Percentiles rank a stretch among this genome's conserved stretches.
Evolutionary conservation across 1,139 yeast genomes (phyloP).

Genomic region (Tardiomyces blankii): DNA sequence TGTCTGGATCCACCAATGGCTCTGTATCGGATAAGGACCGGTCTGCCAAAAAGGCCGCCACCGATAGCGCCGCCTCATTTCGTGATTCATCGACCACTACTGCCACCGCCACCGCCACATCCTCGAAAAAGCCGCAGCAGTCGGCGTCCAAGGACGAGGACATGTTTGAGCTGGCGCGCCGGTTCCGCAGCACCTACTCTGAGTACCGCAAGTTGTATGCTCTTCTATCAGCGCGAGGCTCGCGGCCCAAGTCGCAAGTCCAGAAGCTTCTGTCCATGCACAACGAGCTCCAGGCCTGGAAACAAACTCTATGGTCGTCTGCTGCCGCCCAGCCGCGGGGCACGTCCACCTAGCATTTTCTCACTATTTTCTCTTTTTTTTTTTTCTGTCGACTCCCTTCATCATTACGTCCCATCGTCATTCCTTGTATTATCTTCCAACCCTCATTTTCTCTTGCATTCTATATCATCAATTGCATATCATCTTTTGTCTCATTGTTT

Average conservation of each 20-base stretch:
- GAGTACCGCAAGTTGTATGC: constrained; percentile 27
- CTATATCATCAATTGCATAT: not conserved
- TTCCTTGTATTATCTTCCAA: not conserved
- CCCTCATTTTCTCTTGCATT: not conserved
- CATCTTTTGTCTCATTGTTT: not conserved
- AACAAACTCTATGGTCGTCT: constrained; percentile 26
- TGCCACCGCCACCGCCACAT: constrained; percentile 3
- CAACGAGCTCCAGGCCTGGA: constrained; percentile 28
- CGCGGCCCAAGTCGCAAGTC: constrained; percentile 20
- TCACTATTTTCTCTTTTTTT: not conserved
- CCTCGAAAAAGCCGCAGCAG: constrained; percentile 7
- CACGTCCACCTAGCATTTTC: not conserved
- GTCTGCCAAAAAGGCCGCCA: not conserved
- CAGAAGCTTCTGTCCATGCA: constrained; percentile 27
- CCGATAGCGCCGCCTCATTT: not conserved
- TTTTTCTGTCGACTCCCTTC: not conserved
- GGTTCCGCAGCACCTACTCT: constrained; percentile 24
- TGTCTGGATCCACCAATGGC: not conserved
- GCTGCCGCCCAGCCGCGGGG: constrained; percentile 3
- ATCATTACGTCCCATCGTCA: not conserved
- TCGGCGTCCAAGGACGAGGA: constrained; percentile 15
- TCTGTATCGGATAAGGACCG: not conserved
- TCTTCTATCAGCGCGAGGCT: constrained; percentile 14
- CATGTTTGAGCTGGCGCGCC: constrained; percentile 25
- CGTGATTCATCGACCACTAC: no score